A percentile compares a stretch with the other conserved stretches of the same genome.
Evolutionary conservation across 805 yeast genomes (phyloP).

Genomic region (Danielia oregonensis): DNA sequence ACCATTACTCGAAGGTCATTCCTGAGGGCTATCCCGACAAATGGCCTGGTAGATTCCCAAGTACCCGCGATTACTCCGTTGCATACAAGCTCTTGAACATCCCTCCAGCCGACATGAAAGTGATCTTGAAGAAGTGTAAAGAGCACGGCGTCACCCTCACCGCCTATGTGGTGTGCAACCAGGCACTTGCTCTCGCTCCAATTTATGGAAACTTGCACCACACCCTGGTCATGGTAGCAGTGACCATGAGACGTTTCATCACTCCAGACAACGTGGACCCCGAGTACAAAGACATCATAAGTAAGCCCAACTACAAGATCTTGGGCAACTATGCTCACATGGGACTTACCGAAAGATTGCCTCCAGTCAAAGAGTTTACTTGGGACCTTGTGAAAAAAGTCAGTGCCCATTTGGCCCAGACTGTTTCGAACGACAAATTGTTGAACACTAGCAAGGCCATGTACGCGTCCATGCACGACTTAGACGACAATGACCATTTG

Average conservation of each 20-base stretch:
- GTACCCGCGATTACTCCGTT: conserved; percentile 10
- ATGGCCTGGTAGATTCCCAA: conserved; percentile 32
- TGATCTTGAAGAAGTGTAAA: conserved; percentile 26
- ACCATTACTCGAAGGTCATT: conserved; percentile 18
- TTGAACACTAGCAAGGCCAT: conserved; percentile 21
- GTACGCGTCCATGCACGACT: conserved; percentile 11
- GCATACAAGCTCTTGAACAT: conserved; percentile 28
- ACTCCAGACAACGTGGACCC: conserved; percentile 7
- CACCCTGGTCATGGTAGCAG: conserved; percentile 25
- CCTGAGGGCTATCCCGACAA: conserved; percentile 20
- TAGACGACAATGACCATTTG: conserved; percentile 17
- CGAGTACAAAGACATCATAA: conserved; percentile 16
- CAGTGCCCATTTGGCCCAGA: conserved; percentile 15
- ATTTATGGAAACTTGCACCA: conserved; percentile 23
- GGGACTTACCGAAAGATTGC: conserved; percentile 28
- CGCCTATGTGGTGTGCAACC: conserved; percentile 24
- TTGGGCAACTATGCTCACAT: conserved; percentile 33
- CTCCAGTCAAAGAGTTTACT: conserved; percentile 27
- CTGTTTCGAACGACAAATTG: conserved; percentile 20
- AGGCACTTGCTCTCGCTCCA: conserved; percentile 26
- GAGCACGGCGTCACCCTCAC: conserved; percentile 30
- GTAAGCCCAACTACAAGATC: conserved; percentile 19
- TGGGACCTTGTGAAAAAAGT: conserved; percentile 30
- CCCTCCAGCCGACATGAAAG: conserved; percentile 19
- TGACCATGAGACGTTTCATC: conserved; percentile 29